Evolutionary conservation across 352 stramenopile genomes (phyloP).

Genomic region (Pythium rishiriense): DNA sequence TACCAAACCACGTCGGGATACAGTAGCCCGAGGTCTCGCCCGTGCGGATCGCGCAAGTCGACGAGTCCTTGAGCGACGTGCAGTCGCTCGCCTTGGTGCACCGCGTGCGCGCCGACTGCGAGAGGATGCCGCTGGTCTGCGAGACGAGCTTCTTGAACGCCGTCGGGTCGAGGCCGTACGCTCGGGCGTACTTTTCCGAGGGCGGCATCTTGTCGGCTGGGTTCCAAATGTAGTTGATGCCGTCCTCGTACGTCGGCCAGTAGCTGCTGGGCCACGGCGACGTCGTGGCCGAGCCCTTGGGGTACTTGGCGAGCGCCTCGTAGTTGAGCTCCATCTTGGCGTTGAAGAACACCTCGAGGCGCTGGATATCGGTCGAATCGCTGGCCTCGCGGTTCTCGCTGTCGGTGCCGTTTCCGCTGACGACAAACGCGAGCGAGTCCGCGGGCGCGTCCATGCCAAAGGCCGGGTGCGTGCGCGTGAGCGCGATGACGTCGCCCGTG

Average conservation of each 20-base stretch:
- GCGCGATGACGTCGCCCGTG: neutral
- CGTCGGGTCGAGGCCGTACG: neutral
- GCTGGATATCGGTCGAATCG: neutral
- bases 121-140: slow-evolving; percentile 1
- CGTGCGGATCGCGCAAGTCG: neutral
- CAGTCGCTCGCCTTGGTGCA: neutral
- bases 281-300: neutral
- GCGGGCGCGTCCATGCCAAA: neutral
- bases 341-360: neutral
- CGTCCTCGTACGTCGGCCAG: neutral
- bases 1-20: slow-evolving; percentile 28
- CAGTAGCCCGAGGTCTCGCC: slow-evolving; percentile 15
- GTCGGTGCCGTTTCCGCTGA: neutral
- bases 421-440: neutral
- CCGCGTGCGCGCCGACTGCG: neutral
- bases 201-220: neutral
- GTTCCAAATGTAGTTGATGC: neutral
- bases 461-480: neutral
- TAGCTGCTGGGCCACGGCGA: neutral
- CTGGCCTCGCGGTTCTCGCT: slow-evolving; percentile 14
- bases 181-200: neutral
- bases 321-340: slow-evolving; percentile 7
- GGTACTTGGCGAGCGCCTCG: slow-evolving; percentile 3
- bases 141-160: neutral
- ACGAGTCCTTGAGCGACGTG: neutral